Evolutionary conservation across 2,329 filamentous ascomycete genomes (phyloP).

Genomic region (Neoascochyta sp.): DNA sequence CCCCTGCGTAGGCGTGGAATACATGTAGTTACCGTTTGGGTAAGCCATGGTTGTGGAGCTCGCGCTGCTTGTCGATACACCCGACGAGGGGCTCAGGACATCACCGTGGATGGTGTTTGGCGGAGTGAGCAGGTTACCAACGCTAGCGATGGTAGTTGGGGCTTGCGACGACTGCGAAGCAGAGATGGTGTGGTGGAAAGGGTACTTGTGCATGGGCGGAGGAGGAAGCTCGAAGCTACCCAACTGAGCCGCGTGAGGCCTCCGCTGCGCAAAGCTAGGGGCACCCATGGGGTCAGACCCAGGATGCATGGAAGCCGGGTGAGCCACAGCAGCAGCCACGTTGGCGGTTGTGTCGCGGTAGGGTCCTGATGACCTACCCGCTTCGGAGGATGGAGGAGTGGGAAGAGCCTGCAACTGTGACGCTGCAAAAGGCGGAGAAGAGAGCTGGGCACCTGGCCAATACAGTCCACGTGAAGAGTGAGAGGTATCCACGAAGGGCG

Average conservation of each 20-base stretch:
- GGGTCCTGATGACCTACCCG: slow-evolving; percentile 43
- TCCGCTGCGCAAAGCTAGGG: slow-evolving; percentile 66
- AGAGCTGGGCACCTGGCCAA: slow-evolving; percentile 44
- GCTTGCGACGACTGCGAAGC: slow-evolving; percentile 47
- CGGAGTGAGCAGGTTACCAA: slow-evolving; percentile 61
- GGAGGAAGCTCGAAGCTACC: slow-evolving; percentile 65
- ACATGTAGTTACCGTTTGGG: slow-evolving; percentile 62
- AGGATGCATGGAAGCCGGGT: slow-evolving; percentile 60
- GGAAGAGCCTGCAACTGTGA: slow-evolving; percentile 40
- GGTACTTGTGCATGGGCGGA: slow-evolving; percentile 56
- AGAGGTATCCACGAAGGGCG: slow-evolving; percentile 51
- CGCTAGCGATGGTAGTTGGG: slow-evolving; percentile 48
- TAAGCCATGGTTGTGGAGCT: slow-evolving; percentile 55
- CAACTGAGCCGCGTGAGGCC: slow-evolving; percentile 65
- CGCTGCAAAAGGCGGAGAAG: slow-evolving; percentile 36
- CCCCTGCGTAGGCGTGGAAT: slow-evolving; percentile 55
- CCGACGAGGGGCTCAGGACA: slow-evolving; percentile 59
- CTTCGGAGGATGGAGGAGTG: slow-evolving; percentile 41
- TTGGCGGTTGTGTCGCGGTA: slow-evolving; percentile 49
- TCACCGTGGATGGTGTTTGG: slow-evolving; percentile 59
- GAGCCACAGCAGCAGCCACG: slow-evolving; percentile 61
- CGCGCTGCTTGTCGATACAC: slow-evolving; percentile 58
- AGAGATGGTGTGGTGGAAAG: slow-evolving; percentile 39
- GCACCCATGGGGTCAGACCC: slow-evolving; percentile 58
- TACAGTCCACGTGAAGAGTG: slow-evolving; percentile 47